phyloP scores from a whole-genome alignment of 2,329 filamentous ascomycete species.

The Epichloe elymi region DNA sequence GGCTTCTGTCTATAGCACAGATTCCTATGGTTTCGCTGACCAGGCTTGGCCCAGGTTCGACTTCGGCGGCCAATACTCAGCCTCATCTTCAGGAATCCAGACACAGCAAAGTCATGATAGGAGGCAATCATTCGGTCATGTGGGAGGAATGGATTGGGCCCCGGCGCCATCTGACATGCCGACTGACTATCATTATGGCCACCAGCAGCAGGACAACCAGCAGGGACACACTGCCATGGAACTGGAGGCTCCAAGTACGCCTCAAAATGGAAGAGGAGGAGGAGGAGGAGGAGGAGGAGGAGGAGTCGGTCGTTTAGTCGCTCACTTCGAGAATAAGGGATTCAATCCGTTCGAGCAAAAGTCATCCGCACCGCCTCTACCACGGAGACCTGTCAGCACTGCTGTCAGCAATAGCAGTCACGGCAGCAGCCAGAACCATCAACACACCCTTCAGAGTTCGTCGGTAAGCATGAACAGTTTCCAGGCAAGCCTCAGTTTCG shows the following conservation, averaged over 20 bases:
- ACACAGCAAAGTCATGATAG: constrained; percentile 14
- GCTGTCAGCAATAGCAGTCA: constrained; percentile 7
- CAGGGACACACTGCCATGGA: constrained; percentile 13
- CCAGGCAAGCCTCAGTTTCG: constrained; percentile 5
- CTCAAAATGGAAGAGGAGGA: constrained; percentile 10
- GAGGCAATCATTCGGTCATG: constrained; percentile 14
- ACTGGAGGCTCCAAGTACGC: constrained; percentile 14
- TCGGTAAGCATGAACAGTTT: constrained; percentile 12
- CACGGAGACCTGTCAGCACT: constrained; percentile 20
- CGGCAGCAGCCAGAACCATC: constrained; percentile 5
- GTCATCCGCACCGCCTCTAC: constrained; percentile 21
- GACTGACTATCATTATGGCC: constrained; percentile 15
- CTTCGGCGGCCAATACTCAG: constrained; percentile 12
- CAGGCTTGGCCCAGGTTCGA: constrained; percentile 21
- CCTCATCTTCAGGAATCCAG: constrained; percentile 11
- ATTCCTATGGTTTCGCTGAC: constrained; percentile 18
- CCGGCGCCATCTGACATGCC: constrained; percentile 18
- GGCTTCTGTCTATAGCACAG: constrained; percentile 16
- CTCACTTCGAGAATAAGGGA: constrained; percentile 28
- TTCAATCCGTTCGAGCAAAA: constrained; percentile 23
- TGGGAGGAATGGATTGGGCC: constrained; percentile 26
- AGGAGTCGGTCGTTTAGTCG: constrained; percentile 24
- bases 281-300: constrained; percentile 13
- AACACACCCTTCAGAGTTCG: constrained; percentile 9
- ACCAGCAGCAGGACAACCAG: constrained; percentile 3